Evolutionary conservation across 75 land plant genomes (phyloP).

Genomic region (Chamaecyparis obtusa): DNA sequence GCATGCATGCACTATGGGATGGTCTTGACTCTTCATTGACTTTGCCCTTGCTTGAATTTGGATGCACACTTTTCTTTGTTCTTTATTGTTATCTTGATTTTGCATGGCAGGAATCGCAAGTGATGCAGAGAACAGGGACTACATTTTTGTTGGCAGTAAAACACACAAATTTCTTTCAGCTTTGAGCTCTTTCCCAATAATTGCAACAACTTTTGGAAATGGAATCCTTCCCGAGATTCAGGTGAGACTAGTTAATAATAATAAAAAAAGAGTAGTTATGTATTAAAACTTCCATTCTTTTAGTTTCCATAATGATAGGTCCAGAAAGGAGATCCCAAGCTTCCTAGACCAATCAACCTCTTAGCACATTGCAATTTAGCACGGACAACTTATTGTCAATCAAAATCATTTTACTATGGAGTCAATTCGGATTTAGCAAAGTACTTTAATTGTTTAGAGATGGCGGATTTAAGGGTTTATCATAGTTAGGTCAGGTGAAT

Average conservation of each 20-base stretch:
- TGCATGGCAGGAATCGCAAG: conserved; percentile 35
- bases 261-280: too few species aligned
- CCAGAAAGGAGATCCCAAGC: too few species aligned
- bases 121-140: conserved; percentile 47
- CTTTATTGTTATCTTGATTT: background rate
- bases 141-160: conserved; percentile 42
- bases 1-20: conserved; percentile 42
- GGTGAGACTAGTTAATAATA: conserved; percentile 22
- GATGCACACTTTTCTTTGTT: background rate
- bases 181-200: conserved; percentile 74
- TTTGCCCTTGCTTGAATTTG: background rate
- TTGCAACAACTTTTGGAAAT: conserved; percentile 77
- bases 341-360: too few species aligned
- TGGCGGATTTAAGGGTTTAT: background rate
- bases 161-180: conserved; percentile 46
- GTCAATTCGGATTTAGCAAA: too few species aligned
- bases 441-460: background rate
- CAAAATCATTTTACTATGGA: background rate
- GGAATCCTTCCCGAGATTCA: conserved; percentile 94
- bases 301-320: too few species aligned
- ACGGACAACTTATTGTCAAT: background rate
- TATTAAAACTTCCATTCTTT: too few species aligned
- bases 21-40: background rate
- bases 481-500: too few species aligned
- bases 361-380: too few species aligned